A percentile compares a stretch with the other conserved stretches of the same genome.
These are phyloP conservation scores for Daedaleopsis sinensis DNA, from an alignment of 768 basidiomycete genomes.

Conservation along the genomic window DNA sequence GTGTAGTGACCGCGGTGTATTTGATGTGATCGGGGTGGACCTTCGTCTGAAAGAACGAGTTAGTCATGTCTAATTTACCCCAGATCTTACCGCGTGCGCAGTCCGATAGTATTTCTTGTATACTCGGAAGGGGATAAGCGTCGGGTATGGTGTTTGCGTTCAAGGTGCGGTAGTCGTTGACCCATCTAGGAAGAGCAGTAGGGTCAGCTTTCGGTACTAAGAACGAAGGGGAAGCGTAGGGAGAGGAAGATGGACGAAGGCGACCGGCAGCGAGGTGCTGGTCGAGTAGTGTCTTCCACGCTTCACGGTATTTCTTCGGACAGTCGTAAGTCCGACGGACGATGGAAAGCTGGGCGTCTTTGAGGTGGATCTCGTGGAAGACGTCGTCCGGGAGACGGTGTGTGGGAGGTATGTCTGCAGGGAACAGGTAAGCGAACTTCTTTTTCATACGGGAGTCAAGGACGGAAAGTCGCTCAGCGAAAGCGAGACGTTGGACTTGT, in stretches of 20 bases:
- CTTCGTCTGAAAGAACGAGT: conserved; percentile 14
- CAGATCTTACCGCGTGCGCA: conserved; percentile 23
- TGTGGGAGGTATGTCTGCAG: conserved; percentile 12
- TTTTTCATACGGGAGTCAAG: too few relatives aligned
- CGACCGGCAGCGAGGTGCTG: conserved; percentile 47
- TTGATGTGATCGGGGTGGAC: conserved; percentile 27
- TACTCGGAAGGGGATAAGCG: conserved; percentile 16
- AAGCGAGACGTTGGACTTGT: too few relatives aligned
- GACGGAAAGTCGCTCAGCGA: too few relatives aligned
- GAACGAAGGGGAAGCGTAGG: conserved; percentile 25
- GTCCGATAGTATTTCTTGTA: conserved; percentile 24
- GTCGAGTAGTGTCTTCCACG: not conserved
- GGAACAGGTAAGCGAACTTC: too few relatives aligned
- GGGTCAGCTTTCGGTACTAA: conserved; percentile 14
- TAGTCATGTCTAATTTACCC: conserved; percentile 20
- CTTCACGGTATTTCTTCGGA: conserved; percentile 4
- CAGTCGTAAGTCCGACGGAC: not conserved
- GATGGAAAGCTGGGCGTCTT: conserved; percentile 9
- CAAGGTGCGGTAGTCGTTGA: conserved; percentile 22
- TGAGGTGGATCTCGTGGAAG: conserved; percentile 20
- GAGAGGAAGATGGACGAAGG: conserved; percentile 37
- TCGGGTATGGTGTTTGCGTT: conserved; percentile 25
- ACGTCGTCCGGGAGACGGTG: too few relatives aligned
- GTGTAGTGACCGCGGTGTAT: conserved; percentile 16
- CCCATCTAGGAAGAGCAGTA: conserved; percentile 18